A percentile compares a stretch with the other conserved stretches of the same genome.
Conservation (phyloP, 148 eudicot genomes). For the Silene latifolia region DNA sequence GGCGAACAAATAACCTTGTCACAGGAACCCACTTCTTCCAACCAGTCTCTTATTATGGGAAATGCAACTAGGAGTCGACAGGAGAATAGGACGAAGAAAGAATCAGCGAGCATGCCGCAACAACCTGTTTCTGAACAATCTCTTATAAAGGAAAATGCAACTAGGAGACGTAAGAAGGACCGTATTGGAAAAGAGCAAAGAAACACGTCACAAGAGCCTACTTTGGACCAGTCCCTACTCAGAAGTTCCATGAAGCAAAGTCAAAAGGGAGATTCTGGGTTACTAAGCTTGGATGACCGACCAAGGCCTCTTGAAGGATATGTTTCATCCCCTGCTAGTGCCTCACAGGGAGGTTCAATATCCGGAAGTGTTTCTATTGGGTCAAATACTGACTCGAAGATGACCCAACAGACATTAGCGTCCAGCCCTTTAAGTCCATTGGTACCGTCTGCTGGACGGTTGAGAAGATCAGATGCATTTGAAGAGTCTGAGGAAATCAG, state of each 20-base stretch:
- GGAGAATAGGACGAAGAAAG: neutral
- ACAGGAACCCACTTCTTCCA: neutral
- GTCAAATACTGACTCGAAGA: constrained; percentile 26
- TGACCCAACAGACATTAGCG: constrained; percentile 17
- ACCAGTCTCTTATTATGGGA: neutral
- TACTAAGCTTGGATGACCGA: constrained; percentile 33
- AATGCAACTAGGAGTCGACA: neutral
- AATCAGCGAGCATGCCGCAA: neutral
- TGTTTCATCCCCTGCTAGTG: constrained; percentile 30
- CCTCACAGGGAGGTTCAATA: constrained; percentile 28
- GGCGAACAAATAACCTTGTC: neutral
- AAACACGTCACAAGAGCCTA: constrained; percentile 28
- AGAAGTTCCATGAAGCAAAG: constrained; percentile 16
- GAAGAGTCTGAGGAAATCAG: constrained; percentile 33
- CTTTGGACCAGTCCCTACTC: constrained; percentile 21
- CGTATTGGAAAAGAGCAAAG: constrained; percentile 25
- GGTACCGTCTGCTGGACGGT: constrained; percentile 27
- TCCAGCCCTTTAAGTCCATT: constrained; percentile 25
- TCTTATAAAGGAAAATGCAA: neutral
- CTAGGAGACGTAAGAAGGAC: constrained; percentile 15
- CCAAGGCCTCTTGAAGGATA: constrained; percentile 20
- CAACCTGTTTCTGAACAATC: constrained; percentile 1
- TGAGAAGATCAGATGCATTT: constrained; percentile 42
- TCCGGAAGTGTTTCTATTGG: constrained; percentile 29
- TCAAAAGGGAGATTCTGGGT: constrained; percentile 27